Conservation (phyloP, 805 yeast species). For the Wickerhamomyces canadensis region DNA sequence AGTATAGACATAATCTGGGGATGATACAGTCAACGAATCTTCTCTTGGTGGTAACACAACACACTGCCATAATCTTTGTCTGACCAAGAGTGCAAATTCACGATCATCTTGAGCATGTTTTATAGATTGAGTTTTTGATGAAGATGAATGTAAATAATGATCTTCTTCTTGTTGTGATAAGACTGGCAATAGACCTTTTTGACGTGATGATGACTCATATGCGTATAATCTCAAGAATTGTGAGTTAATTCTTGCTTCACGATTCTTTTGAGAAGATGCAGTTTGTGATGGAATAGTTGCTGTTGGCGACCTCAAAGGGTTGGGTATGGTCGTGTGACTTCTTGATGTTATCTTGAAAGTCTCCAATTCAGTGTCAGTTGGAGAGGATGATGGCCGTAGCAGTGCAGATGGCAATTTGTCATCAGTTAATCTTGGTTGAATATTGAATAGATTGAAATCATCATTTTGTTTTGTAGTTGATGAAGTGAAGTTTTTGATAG, state of each 20-base stretch:
- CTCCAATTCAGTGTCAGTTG: slow-evolving; percentile 18
- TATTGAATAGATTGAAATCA: slow-evolving; percentile 17
- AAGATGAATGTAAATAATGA: slow-evolving; percentile 4
- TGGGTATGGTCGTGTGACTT: slow-evolving; percentile 3
- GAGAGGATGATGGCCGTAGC: background rate
- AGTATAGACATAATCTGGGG: slow-evolving; percentile 23
- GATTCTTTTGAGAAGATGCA: slow-evolving; percentile 14
- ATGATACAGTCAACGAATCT: slow-evolving; percentile 31
- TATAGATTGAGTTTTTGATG: slow-evolving; percentile 1
- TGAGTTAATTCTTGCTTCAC: slow-evolving; percentile 49
- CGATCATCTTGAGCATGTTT: slow-evolving; percentile 20
- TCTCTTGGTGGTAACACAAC: slow-evolving; percentile 48
- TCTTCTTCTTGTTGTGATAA: slow-evolving; percentile 30
- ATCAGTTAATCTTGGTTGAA: slow-evolving; percentile 24
- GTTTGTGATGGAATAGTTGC: background rate
- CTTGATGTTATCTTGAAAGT: slow-evolving; percentile 22
- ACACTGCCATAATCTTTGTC: slow-evolving; percentile 48
- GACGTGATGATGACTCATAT: slow-evolving; percentile 39
- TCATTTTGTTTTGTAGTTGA: slow-evolving; percentile 14
- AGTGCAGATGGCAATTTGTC: slow-evolving; percentile 15
- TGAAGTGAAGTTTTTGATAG: slow-evolving; percentile 14
- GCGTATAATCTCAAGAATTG: slow-evolving; percentile 45
- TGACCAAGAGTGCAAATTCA: slow-evolving; percentile 35
- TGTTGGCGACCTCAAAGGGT: slow-evolving; percentile 4
- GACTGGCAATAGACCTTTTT: slow-evolving; percentile 26